These are phyloP conservation scores for Alternaria conjuncta DNA, from an alignment of 2,329 filamentous ascomycete species.

Conservation along the genomic window DNA sequence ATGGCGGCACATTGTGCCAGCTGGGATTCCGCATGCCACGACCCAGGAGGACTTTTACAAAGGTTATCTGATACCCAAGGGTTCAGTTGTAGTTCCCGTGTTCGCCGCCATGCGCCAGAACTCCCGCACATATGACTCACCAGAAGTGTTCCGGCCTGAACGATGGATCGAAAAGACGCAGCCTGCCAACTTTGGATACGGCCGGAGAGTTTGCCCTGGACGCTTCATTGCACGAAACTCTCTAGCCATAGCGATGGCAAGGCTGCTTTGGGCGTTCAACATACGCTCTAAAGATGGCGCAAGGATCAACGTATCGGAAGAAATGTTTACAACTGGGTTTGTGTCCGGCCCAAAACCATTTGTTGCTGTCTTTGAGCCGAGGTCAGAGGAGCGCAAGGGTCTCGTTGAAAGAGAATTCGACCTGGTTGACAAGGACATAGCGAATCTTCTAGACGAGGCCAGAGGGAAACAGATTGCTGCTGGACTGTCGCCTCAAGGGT, in stretches of 20 bases:
- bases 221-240: slow-evolving; percentile 41
- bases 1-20: slow-evolving; percentile 46
- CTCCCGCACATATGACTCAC: slow-evolving; percentile 33
- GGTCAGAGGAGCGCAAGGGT: not conserved
- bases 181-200: slow-evolving; percentile 55
- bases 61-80: slow-evolving; percentile 57
- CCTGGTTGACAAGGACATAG: not conserved
- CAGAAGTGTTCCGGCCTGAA: slow-evolving; percentile 44
- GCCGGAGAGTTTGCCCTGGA: slow-evolving; percentile 55
- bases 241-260: not conserved
- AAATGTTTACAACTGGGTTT: slow-evolving; percentile 27
- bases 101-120: slow-evolving; percentile 44
- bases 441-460: not conserved
- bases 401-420: not conserved
- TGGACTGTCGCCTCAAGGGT: not conserved
- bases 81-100: slow-evolving; percentile 43
- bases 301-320: slow-evolving; percentile 26
- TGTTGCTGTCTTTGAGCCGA: not conserved
- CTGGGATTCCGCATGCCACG: slow-evolving; percentile 54
- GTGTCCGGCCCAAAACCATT: slow-evolving; percentile 32
- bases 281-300: slow-evolving; percentile 28
- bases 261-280: slow-evolving; percentile 59
- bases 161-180: slow-evolving; percentile 35
- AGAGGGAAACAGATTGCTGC: not conserved
- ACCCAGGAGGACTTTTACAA: slow-evolving; percentile 56